Base-by-base conservation (phyloP, 768 basidiomycete species). In the Collybia sp. region DNA sequence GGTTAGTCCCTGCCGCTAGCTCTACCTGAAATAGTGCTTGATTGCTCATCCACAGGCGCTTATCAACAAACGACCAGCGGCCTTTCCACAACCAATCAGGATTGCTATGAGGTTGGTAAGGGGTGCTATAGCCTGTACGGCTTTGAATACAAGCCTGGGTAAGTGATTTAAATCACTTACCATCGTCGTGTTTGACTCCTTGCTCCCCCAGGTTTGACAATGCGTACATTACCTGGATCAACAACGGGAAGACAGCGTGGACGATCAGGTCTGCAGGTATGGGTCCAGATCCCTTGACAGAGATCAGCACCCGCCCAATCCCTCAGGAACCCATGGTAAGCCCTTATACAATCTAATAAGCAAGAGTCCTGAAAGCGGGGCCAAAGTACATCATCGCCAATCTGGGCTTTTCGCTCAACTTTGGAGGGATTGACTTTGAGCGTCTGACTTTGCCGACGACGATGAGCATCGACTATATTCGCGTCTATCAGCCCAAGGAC, bases 381-480 rank as follows among this genome's bases (percentile, higher is more conserved):
- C 16, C 19, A 5, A 47, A 84, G 82, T 85, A 85, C 45, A 73
- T 90, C 60, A 76, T 89, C 46, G 73, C 76, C 41, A 85, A 87
- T 49, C 70, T 86, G 31, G 88, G 85, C 33, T 77, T 88, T 47
- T 88, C 85, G 6, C 51, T 67, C 37, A 81, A 77, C 55, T 89
- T 89, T 60, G 86, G 83, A 12, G 68, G 61, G 6, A 77, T 88
- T 54, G 80, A 89, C 53, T 71, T 80, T 44, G 67, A 69, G 5
- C 54, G 77, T 33, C 58, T 88, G 20, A 61, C 63, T 15, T 73
- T 84, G 55, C 80, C 80, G 4, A 61, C 76, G 8, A 71, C 68
- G 19, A 83, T 93, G 85, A 68, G 68, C 45, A 67, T 93, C 42
- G 93, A 95, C 58, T 94, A 82, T 48, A 80, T 94, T 46, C 79